phyloP scores from a whole-genome alignment of 148 eudicot genomes.

The Persicaria maculosa region DNA sequence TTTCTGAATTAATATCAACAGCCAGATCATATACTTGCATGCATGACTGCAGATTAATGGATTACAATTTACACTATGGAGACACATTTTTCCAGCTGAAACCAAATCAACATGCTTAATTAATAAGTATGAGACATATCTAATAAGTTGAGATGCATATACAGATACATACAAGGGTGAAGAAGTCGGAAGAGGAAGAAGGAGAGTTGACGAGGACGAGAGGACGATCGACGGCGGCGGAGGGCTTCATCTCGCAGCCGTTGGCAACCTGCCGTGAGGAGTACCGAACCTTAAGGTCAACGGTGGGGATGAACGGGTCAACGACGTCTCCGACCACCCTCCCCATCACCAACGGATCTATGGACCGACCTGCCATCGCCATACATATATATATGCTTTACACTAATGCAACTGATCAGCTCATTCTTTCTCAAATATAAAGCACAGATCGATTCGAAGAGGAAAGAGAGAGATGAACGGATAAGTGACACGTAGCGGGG shows the following conservation, averaged over 20 bases:
- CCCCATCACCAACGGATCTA: constrained; percentile 32
- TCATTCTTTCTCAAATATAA: no score
- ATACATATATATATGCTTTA: no score
- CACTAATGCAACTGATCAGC: no score
- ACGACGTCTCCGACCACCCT: constrained; percentile 46
- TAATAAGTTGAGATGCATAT: neutral
- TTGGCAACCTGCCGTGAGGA: constrained; percentile 26
- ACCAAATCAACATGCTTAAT: no score
- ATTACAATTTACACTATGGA: neutral
- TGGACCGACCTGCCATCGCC: constrained; percentile 10
- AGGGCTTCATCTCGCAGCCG: constrained; percentile 38
- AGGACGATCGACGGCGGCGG: constrained; percentile 25
- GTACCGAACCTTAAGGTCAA: constrained; percentile 21
- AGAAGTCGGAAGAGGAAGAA: constrained; percentile 13
- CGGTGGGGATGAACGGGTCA: constrained; percentile 31
- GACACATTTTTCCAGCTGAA: neutral
- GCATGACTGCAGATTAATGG: neutral
- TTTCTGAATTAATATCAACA: no score
- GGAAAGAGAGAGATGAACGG: neutral
- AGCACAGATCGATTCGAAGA: neutral
- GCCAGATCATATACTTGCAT: no score
- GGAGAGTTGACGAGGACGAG: constrained; percentile 17
- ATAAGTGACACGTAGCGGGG: neutral
- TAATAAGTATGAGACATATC: neutral
- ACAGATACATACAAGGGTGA: constrained; percentile 26